Percentiles rank a stretch among this genome's conserved stretches.
phyloP scores from a whole-genome alignment of 2,329 filamentous ascomycete species.

The Pleurostoma richardsiae region DNA sequence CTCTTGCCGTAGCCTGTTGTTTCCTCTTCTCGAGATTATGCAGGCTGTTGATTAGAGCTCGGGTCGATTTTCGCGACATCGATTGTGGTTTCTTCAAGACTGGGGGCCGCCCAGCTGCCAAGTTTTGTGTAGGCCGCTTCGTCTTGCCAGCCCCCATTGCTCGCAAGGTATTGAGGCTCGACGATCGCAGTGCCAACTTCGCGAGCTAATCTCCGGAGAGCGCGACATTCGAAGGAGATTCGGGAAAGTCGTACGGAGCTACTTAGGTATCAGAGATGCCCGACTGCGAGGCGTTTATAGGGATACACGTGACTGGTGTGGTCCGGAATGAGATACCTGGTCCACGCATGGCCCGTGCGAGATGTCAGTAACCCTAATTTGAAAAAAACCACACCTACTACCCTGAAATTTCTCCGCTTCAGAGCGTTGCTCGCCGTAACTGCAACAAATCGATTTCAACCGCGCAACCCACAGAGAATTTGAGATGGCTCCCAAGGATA shows the following conservation, averaged over 20 bases:
- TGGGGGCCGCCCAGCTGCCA: constrained; percentile 52
- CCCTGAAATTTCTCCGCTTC: too few species aligned
- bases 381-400: too few species aligned
- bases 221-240: too few species aligned
- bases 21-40: constrained; percentile 61
- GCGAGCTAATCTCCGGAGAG: too few species aligned
- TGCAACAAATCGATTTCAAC: constrained; percentile 8
- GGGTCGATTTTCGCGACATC: constrained; percentile 61
- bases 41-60: constrained; percentile 59
- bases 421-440: too few species aligned
- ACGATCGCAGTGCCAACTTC: too few species aligned
- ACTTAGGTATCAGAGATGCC: background rate
- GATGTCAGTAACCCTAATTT: too few species aligned
- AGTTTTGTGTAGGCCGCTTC: constrained; percentile 28
- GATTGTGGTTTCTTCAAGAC: constrained; percentile 45
- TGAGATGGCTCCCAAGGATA: constrained; percentile 32
- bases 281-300: too few species aligned
- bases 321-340: too few species aligned
- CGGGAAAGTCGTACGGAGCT: too few species aligned
- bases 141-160: constrained; percentile 43
- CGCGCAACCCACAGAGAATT: constrained; percentile 18
- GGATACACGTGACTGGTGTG: too few species aligned
- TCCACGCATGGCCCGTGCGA: too few species aligned
- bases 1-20: constrained; percentile 47
- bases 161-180: background rate